Evolutionary conservation across 2,329 filamentous ascomycete genomes (phyloP), one percentile per base, ranked within the genome.

Genomic region (Xylogone sp.): DNA sequence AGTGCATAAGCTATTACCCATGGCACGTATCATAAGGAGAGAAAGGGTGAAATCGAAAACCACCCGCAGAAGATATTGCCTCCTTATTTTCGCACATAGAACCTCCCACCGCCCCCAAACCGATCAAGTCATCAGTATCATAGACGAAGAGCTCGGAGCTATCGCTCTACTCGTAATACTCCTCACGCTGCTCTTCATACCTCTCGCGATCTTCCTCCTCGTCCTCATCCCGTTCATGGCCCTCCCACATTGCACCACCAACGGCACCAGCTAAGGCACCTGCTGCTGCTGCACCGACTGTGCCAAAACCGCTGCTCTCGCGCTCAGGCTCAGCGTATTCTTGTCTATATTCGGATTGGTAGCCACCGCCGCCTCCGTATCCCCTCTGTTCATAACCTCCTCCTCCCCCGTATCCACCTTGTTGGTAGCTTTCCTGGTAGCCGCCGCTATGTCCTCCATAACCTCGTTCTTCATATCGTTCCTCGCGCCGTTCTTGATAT

Each of bases 301-400:
- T 34, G 22, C 49, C 52, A 16, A 57, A 49, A 29, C 55, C 54
- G 31, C 49, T 49, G 21, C 54, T 50, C 47, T 75, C 77, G 20
- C 68, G 68, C 20, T 73, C 69, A 6, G 65, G 64, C 22, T 66
- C 66, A 5, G 65, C n/a, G n/a, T n/a, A n/a, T n/a, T n/a, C 63
- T 42, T 71, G 69, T 31, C 27, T 13, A 31, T 31, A 31, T 31
- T 13, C 27, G 13, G 27, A 7, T 31, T 31, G 27, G 13, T 7
- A 31, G 27, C 27, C 27, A 8, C n/a, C n/a, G n/a, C n/a, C n/a
- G n/a, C n/a, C n/a, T n/a, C n/a, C n/a, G n/a, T n/a, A n/a, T n/a
- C n/a, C n/a, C n/a, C n/a, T n/a, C n/a, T n/a, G n/a, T n/a, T n/a
- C n/a, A n/a, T n/a, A n/a, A n/a, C n/a, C n/a, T n/a, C n/a, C n/a